phyloP scores from a whole-genome alignment of 805 yeast genomes.

The Barnettozyma populi region DNA sequence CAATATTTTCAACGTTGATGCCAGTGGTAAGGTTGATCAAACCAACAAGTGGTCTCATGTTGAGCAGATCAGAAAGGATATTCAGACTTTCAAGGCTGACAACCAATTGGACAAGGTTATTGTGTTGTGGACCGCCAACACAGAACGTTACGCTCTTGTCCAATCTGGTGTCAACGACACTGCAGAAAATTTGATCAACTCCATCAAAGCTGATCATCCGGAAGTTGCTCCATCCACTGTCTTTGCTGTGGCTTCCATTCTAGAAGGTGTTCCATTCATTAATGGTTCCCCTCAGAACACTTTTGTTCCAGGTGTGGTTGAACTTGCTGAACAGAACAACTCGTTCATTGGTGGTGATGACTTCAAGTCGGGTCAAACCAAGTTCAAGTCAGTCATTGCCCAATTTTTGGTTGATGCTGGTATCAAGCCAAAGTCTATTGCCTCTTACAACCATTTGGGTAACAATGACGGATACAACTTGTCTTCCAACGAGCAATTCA shows the following conservation, averaged over 20 bases:
- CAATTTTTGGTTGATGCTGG: slow-evolving; percentile 97
- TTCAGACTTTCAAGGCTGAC: slow-evolving; percentile 63
- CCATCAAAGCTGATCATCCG: slow-evolving; percentile 72
- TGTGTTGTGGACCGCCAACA: slow-evolving; percentile 95
- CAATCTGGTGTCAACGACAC: slow-evolving; percentile 82
- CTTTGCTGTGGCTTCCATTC: slow-evolving; percentile 88
- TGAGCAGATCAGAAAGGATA: slow-evolving; percentile 79
- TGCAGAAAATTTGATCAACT: slow-evolving; percentile 64
- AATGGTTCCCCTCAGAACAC: slow-evolving; percentile 98
- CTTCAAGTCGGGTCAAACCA: slow-evolving; percentile 95
- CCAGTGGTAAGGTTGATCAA: slow-evolving; percentile 44
- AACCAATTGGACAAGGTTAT: slow-evolving; percentile 81
- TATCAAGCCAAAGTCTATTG: slow-evolving; percentile 89
- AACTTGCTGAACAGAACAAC: slow-evolving; percentile 73
- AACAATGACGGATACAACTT: slow-evolving; percentile 93
- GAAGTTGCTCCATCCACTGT: slow-evolving; percentile 92
- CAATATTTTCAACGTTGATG: slow-evolving; percentile 62
- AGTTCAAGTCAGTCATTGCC: slow-evolving; percentile 91
- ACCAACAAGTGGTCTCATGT: slow-evolving; percentile 84
- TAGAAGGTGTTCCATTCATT: slow-evolving; percentile 85
- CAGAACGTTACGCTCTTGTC: slow-evolving; percentile 85
- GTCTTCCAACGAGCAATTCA: slow-evolving; percentile 87
- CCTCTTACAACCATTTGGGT: slow-evolving; percentile 94
- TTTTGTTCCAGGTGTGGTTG: slow-evolving; percentile 91
- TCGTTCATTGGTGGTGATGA: slow-evolving; percentile 94